phyloP scores from a whole-genome alignment of 2,329 filamentous ascomycete species.

The Talaromyces sp. region DNA sequence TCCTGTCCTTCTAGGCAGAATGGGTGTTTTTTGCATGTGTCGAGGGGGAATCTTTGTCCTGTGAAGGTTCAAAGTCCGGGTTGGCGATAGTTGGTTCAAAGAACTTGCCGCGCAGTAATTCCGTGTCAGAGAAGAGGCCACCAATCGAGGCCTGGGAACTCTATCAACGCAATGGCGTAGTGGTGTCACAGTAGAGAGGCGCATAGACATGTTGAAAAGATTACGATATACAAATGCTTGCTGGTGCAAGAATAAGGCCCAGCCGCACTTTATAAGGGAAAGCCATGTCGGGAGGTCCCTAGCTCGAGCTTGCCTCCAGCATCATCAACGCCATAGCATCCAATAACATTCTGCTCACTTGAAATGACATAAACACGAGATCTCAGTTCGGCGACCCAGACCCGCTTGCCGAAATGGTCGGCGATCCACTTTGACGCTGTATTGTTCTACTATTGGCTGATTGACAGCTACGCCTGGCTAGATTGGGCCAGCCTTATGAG shows the following conservation, averaged over 20 bases:
- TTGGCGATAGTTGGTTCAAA: not conserved
- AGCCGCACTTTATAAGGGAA: not conserved
- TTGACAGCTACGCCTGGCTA: not conserved
- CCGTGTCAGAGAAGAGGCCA: not conserved
- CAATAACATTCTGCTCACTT: not conserved
- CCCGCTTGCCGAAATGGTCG: conserved; percentile 5
- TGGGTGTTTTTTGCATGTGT: not conserved
- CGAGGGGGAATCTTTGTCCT: too few relatives aligned
- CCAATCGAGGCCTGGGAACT: not conserved
- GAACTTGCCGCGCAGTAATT: not conserved
- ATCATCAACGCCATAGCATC: not conserved
- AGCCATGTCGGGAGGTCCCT: not conserved
- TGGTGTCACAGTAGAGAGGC: not conserved
- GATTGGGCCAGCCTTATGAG: not conserved
- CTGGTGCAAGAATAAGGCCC: too few relatives aligned
- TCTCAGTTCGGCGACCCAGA: conserved; percentile 1
- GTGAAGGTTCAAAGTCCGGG: too few relatives aligned
- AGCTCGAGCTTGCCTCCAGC: not conserved
- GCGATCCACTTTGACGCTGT: not conserved
- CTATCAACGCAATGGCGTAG: not conserved
- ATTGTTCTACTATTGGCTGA: not conserved
- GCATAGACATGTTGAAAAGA: not conserved
- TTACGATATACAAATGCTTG: not conserved
- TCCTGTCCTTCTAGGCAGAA: not conserved
- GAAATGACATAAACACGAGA: not conserved